Conservation (phyloP, 1,284 basidiomycete genomes). For the Albatrellus sp. region DNA sequence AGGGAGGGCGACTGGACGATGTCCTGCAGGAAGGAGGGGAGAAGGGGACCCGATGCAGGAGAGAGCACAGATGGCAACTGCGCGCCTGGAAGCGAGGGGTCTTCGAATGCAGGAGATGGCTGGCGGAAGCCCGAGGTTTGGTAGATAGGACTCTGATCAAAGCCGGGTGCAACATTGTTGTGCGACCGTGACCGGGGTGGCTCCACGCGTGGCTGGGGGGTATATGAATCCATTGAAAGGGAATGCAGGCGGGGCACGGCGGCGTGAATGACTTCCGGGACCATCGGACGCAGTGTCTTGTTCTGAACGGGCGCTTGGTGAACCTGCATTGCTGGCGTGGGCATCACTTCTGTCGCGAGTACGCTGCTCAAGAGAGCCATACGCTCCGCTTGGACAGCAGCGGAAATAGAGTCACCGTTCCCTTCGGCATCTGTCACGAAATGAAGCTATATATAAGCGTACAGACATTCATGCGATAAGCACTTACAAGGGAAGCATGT, state of each 20-base stretch:
- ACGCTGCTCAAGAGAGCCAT: conserved; percentile 63
- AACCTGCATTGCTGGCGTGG: background rate
- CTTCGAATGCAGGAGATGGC: conserved; percentile 7
- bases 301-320: conserved; percentile 14
- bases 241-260: conserved; percentile 1
- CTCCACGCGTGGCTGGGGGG: conserved; percentile 18
- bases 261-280: conserved; percentile 1
- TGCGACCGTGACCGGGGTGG: conserved; percentile 23
- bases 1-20: conserved; percentile 53
- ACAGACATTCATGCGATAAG: conserved; percentile 5
- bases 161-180: conserved; percentile 28
- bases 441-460: conserved; percentile 7
- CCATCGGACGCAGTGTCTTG: background rate
- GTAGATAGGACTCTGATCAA: conserved; percentile 44
- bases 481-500: conserved; percentile 72
- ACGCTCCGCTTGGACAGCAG: conserved; percentile 70
- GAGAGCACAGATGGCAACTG: conserved; percentile 10
- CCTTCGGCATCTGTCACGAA: conserved; percentile 58
- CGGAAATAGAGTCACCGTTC: conserved; percentile 72
- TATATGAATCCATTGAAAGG: conserved; percentile 1
- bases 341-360: conserved; percentile 22
- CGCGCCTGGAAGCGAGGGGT: conserved; percentile 6
- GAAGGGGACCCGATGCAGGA: conserved; percentile 19
- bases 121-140: conserved; percentile 38
- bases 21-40: conserved; percentile 64